These are phyloP conservation scores for Musa acuminata DNA, from an alignment of 176 grass and related monocot species.

Conservation along the genomic window DNA sequence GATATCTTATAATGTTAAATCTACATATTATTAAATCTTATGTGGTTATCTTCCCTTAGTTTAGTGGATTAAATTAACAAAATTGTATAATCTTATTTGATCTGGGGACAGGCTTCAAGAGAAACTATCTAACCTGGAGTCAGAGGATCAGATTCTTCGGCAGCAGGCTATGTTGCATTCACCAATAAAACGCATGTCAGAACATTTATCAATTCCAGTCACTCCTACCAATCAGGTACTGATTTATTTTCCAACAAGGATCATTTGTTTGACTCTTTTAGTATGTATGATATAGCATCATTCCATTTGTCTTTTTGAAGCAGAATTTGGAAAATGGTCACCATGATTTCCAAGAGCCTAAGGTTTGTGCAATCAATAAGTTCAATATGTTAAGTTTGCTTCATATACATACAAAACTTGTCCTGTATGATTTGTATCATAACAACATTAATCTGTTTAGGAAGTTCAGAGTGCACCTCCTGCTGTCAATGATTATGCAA, in stretches of 20 bases:
- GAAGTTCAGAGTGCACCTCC: conserved; percentile 95
- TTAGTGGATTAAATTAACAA: not conserved
- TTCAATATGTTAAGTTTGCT: conserved; percentile 4
- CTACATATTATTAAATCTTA: not conserved
- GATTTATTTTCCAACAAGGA: conserved; percentile 21
- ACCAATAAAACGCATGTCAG: conserved; percentile 82
- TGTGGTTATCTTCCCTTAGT: not conserved
- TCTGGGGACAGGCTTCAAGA: conserved; percentile 59
- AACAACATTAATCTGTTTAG: conserved; percentile 27
- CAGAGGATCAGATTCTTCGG: conserved; percentile 79
- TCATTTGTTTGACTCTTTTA: not conserved
- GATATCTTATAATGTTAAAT: no score
- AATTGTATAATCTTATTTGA: not conserved
- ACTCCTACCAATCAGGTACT: conserved; percentile 43
- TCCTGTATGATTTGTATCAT: no score
- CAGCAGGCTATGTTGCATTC: conserved; percentile 57
- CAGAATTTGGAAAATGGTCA: conserved; percentile 61
- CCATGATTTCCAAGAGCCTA: conserved; percentile 45
- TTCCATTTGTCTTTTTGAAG: no score
- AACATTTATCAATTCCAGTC: conserved; percentile 89
- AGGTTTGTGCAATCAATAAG: conserved; percentile 27
- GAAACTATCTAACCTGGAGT: conserved; percentile 71
- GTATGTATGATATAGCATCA: no score
- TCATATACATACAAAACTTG: conserved; percentile 14
- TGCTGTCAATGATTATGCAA: conserved; percentile 63